Evolutionary conservation across 306 rosid genomes (phyloP).

Genomic region (Vachellia collinsii): DNA sequence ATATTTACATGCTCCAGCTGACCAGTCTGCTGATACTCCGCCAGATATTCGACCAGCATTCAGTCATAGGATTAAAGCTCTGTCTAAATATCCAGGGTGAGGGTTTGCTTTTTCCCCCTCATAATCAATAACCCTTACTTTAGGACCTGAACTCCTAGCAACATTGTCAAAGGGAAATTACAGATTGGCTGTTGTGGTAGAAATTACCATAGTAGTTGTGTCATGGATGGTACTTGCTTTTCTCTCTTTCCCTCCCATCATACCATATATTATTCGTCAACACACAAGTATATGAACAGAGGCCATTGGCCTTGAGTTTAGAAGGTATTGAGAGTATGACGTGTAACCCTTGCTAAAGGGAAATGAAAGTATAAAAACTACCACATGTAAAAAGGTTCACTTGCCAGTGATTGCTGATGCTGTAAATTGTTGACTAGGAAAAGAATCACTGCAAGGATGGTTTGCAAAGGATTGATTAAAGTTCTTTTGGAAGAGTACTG

Average conservation of each 20-base stretch:
- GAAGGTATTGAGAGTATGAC: not conserved
- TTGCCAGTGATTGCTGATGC: conserved; percentile 11
- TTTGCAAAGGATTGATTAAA: conserved; percentile 27
- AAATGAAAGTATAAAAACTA: conserved; percentile 23
- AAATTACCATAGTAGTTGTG: conserved; percentile 10
- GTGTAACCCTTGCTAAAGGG: not conserved
- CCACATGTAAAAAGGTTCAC: conserved; percentile 10
- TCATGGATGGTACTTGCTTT: conserved; percentile 2
- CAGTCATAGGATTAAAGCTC: conserved; percentile 68
- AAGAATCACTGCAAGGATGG: conserved; percentile 19
- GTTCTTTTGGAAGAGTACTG: conserved; percentile 17
- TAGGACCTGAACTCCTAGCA: conserved; percentile 12
- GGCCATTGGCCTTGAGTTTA: not conserved
- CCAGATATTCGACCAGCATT: conserved; percentile 89
- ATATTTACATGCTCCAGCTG: conserved; percentile 69
- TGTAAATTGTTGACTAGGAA: conserved; percentile 6
- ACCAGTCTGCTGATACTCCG: conserved; percentile 63
- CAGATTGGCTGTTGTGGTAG: conserved; percentile 9
- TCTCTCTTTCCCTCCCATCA: conserved; percentile 1
- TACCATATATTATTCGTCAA: not conserved
- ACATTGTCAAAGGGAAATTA: conserved; percentile 20
- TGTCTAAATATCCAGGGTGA: conserved; percentile 67
- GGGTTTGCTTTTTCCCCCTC: not conserved
- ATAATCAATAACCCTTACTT: not conserved
- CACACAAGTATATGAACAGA: not conserved